Conservation (phyloP, 1,284 basidiomycete genomes). For the Cryptococcus amylolentus region DNA sequence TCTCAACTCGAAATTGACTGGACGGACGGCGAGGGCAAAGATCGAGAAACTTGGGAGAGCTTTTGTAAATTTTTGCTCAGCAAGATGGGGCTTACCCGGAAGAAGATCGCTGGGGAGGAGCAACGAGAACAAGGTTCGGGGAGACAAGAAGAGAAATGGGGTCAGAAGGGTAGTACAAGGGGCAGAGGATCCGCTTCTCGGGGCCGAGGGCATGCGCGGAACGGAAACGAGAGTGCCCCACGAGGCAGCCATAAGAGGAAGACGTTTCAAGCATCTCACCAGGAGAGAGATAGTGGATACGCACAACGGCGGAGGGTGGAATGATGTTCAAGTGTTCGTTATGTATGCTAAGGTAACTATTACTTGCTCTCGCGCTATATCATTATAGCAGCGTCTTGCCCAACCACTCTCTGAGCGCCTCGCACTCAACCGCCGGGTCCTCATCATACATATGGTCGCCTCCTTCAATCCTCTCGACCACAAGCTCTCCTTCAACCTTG, state of each 20-base stretch:
- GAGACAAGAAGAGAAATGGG: constrained; percentile 2
- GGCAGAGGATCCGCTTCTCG: constrained; percentile 3
- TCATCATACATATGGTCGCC: constrained; percentile 44
- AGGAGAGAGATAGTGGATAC: no score
- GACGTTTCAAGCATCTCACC: no score
- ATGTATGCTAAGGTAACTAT: no score
- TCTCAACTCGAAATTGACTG: constrained; percentile 48
- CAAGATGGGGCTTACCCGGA: constrained; percentile 41
- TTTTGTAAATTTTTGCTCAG: constrained; percentile 61
- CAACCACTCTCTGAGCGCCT: constrained; percentile 38
- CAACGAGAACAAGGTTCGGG: not conserved
- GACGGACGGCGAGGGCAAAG: constrained; percentile 56
- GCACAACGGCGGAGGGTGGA: no score
- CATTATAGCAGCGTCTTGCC: constrained; percentile 15
- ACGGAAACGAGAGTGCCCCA: not conserved
- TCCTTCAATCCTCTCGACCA: constrained; percentile 30
- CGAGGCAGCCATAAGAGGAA: not conserved
- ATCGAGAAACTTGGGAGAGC: constrained; percentile 52
- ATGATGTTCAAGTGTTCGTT: no score
- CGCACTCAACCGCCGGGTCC: constrained; percentile 34
- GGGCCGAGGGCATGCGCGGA: not conserved
- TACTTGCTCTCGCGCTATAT: not conserved
- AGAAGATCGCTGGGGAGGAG: not conserved
- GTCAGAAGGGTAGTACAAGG: not conserved
- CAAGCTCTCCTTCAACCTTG: constrained; percentile 20